Conservation (phyloP, 495 filamentous ascomycete genomes). For the Aspergillus olivimuriae region DNA sequence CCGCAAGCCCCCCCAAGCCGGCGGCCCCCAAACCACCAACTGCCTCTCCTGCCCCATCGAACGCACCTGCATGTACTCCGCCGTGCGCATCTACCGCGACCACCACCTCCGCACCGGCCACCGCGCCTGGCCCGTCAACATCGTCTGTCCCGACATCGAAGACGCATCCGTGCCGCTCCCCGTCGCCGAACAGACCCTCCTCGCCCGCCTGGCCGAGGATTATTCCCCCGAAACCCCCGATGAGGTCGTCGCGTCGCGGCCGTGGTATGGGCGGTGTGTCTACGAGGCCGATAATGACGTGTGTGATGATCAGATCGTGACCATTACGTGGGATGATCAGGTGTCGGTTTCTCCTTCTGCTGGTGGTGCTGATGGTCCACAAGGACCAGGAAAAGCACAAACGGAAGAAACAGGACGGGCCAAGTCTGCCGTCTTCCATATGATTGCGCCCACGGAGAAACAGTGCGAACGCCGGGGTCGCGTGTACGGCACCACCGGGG, state of each 20-base stretch:
- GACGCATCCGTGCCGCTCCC: constrained; percentile 38
- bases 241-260: constrained; percentile 48
- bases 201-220: constrained; percentile 52
- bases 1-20: constrained; percentile 68
- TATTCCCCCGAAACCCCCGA: constrained; percentile 47
- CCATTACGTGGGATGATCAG: constrained; percentile 66
- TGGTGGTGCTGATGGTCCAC: too few relatives aligned
- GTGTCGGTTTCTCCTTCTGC: neutral
- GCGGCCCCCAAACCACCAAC: constrained; percentile 73
- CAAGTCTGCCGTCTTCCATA: constrained; percentile 87
- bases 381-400: too few relatives aligned
- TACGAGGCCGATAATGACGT: constrained; percentile 87
- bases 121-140: constrained; percentile 73
- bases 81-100: constrained; percentile 69
- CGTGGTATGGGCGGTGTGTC: constrained; percentile 93
- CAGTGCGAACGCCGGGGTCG: constrained; percentile 78
- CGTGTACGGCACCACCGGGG: constrained; percentile 79
- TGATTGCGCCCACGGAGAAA: constrained; percentile 84
- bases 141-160: constrained; percentile 88
- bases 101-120: constrained; percentile 53
- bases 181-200: constrained; percentile 10
- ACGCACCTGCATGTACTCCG: constrained; percentile 70
- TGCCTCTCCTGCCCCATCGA: constrained; percentile 76
- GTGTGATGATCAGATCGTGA: constrained; percentile 86
- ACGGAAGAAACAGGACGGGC: constrained; percentile 35